Base-by-base conservation (phyloP, 768 basidiomycete species). In the Boletus fagicola region DNA sequence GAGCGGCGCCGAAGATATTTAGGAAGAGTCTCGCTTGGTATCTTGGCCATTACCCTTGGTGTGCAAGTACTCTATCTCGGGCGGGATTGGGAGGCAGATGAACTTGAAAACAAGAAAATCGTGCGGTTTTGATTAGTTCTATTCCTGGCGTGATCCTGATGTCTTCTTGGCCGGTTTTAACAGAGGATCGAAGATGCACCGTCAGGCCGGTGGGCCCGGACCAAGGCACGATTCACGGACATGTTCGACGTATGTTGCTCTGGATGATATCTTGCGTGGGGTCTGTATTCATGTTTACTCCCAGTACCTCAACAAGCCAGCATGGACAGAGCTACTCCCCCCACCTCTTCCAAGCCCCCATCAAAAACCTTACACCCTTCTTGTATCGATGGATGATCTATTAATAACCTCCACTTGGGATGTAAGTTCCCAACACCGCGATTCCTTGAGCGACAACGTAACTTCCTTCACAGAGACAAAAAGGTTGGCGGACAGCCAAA, bases 401-500 rank as follows among this genome's bases (percentile, higher is more conserved):
- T 80, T 98, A 36, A 82, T 98, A 20, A 88, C 89, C 12, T 94
- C 92, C 12, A 88, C 87, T 5, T 99, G 97, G 97, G 94, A 97
- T 80, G 95, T 97, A 68, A 71, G 94, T 86, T 22, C 5, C 20
- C 16, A 42, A 18, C 15, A 24, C 52, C 28, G 16, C 24, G 8
- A 28, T 47, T 31, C 1, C 28, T 5, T 24, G 16, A 6, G 13
- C 5, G 0, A 39, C 12, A 10, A 33, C 45, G 35, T 43, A 48
- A 24, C n/a, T 6, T 44, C n/a, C 20, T 40, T 36, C 13, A 35
- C 58, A 97, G 94, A 85, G 95, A 53, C 84, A 92, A 75, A 81
- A 92, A 65, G 97, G 97, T 51, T 99, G 97, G 96, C 80, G 93
- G 62, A 98, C 96, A 4, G 96, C 95, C 6, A 99, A 98, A 75